Evolutionary conservation across 1,139 yeast genomes (phyloP), one percentile per base, ranked within the genome.

Genomic region (Candida sanyaensis): DNA sequence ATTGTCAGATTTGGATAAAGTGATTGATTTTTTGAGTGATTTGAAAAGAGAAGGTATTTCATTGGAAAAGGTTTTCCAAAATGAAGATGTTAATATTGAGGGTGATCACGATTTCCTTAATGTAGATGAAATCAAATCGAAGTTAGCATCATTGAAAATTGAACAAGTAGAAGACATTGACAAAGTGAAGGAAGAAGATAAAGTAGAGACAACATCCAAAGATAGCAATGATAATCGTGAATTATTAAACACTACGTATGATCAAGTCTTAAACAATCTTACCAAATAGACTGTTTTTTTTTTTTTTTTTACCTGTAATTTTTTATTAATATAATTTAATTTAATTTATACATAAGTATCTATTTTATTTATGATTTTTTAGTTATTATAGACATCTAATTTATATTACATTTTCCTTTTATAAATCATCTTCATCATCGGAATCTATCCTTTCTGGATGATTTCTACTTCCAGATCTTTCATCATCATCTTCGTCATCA

Each of bases 1-100:
- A 51, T 68, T 82, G 7, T 69, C 73, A 17, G 88, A 84, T 59
- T 71, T 85, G 38, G 77, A 79, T 41, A 74, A 77, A 42, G 71
- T 84, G 24, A 73, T 83, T 8, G 69, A 66, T 12, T 73, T 79
- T 37, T 69, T 86, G 50, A 78, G 75, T 34, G 65, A 65, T 13
- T 66, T 85, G 51, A 81, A 80, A 54, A 64, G 65, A 13, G 65
- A 73, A 33, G 88, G 89, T 0, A 69, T 84, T 12, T 68, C 77
- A 9, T 59, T 86, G 26, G 75, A 76, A 37, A 75, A 75, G 28
- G 65, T 85, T 3, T 86, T 81, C 59, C 71, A 71, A 44, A 54
- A 56, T 49, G 53, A 56, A 39, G 45, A 43, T 11, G 42, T 27
- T 30, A 29, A 17, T 6, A 32, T 38, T 31, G 37, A 43, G 17